Evolutionary conservation across 441 rosid species (phyloP).

Genomic region (Eutrema salsugineum): DNA sequence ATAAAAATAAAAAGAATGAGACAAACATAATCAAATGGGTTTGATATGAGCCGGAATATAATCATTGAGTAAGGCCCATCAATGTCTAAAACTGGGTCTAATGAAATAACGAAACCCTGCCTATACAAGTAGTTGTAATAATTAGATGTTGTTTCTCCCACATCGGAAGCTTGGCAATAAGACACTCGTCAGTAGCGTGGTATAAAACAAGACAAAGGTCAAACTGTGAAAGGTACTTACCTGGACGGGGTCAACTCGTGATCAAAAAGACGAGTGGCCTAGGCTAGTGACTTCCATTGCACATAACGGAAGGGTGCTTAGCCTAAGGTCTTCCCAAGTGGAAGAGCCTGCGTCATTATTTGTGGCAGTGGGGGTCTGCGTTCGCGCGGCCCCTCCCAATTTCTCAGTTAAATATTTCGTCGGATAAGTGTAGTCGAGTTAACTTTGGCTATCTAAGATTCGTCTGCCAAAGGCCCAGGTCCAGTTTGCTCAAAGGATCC

Average conservation of each 20-base stretch:
- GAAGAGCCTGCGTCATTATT: constrained; percentile 56
- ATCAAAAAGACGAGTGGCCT: constrained; percentile 31
- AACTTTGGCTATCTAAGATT: too few relatives aligned
- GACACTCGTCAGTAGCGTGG: not conserved
- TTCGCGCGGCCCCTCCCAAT: constrained; percentile 54
- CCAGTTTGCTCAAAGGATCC: too few relatives aligned
- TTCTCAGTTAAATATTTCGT: too few relatives aligned
- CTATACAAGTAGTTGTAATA: too few relatives aligned
- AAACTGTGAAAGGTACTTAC: not conserved
- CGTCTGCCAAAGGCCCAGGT: too few relatives aligned
- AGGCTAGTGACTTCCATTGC: constrained; percentile 34
- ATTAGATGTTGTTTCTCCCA: not conserved
- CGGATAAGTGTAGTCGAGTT: too few relatives aligned
- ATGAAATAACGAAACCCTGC: too few relatives aligned
- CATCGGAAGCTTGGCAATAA: not conserved
- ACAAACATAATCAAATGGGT: not conserved
- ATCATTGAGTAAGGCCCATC: not conserved
- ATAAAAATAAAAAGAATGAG: too few relatives aligned
- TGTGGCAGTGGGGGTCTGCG: constrained; percentile 59
- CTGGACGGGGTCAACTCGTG: constrained; percentile 31
- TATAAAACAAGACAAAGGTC: not conserved
- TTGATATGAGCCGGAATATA: not conserved
- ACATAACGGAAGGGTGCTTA: constrained; percentile 21
- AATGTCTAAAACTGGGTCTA: too few relatives aligned
- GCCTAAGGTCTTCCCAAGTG: constrained; percentile 27